A percentile compares a stretch with the other conserved stretches of the same genome.
phyloP scores from a whole-genome alignment of 2,329 filamentous ascomycete genomes.

The Alternaria tenuissima region DNA sequence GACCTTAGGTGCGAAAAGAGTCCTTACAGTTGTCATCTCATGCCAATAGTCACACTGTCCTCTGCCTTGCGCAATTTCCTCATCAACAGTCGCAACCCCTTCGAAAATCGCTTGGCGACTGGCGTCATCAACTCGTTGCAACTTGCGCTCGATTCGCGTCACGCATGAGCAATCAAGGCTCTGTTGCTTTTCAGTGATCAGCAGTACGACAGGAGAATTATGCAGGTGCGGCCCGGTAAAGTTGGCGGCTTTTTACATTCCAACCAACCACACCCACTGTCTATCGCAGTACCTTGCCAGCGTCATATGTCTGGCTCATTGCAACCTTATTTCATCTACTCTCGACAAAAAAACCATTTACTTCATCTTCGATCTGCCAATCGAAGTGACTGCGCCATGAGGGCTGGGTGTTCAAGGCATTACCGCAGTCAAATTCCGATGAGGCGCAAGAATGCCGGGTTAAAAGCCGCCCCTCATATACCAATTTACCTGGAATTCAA shows the following conservation, averaged over 20 bases:
- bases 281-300: background rate
- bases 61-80: background rate
- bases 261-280: background rate
- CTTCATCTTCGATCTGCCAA: background rate
- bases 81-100: background rate
- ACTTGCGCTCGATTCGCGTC: background rate
- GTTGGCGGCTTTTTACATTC: conserved; percentile 7
- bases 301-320: background rate
- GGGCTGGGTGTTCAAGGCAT: background rate
- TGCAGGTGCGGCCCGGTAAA: conserved; percentile 8
- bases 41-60: background rate
- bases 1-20: background rate
- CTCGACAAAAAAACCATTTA: background rate
- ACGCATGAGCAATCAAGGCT: background rate
- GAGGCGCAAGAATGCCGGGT: background rate
- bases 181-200: background rate
- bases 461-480: background rate
- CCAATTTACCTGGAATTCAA: background rate
- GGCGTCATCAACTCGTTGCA: background rate
- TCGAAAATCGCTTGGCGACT: background rate
- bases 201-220: background rate
- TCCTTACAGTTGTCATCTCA: background rate
- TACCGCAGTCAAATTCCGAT: background rate
- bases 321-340: background rate
- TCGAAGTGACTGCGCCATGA: background rate